Base-by-base conservation (phyloP, 140 eudicot species). In the Ambrosia hybrid region DNA sequence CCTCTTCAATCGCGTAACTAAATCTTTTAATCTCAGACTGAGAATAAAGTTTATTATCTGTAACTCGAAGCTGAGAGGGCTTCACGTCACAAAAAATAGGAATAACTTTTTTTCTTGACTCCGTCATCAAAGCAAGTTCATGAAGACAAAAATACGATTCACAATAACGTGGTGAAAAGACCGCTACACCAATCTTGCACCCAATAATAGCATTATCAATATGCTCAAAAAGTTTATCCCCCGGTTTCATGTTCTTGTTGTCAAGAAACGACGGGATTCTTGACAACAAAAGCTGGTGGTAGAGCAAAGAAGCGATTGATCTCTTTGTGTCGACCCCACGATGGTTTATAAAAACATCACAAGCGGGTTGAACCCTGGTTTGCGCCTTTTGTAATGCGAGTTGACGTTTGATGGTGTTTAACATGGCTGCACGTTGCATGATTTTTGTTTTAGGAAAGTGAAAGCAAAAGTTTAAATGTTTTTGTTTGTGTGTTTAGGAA, bases 241-340 rank as follows among this genome's bases (percentile, higher is more conserved):
- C 97, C 0, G 97, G 95, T 51, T 85, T 85, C 97, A 91, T 88
- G 70, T 72, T 85, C 82, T 91, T 91, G 89, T 85, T 91, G 86
- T 91, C 97, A 77, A 91, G 80, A 75, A 91, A 91, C 1, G 96
- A 80, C 3, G 81, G 80, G 36, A 88, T 49, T 68, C 86, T 76
- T 4, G 86, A 83, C 64, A 85, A 57, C 15, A 43, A 11, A 1
- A 91, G 86, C 37, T 91, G 89, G 15, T 88, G 82, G 49, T 82
- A 88, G 1, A 91, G 65, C 77, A 91, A 83, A 1, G 96, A 80
- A 0, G 96, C 95, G 3, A 88, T 55, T 1, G 90, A 78, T 51
- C 89, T 66, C 65, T 91, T 91, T 0, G 97, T 91, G 77, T 91
- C 96, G 3, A 68, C 57, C 1, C 97, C 90, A 53, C 97, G 75